These are phyloP conservation scores for Prunus mume DNA, from an alignment of 306 rosid species.

Conservation along the genomic window DNA sequence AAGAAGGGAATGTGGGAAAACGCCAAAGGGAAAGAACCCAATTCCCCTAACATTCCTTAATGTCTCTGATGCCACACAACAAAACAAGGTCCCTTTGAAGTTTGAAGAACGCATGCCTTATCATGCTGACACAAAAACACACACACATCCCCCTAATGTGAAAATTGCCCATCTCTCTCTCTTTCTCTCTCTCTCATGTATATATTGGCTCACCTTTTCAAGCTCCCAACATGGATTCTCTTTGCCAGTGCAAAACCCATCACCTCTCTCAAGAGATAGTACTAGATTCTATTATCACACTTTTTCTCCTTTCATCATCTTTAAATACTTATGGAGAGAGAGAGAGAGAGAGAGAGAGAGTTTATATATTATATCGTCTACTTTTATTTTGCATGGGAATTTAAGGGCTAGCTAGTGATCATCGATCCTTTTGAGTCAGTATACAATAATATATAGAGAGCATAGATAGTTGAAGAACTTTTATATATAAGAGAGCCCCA, in stretches of 20 bases:
- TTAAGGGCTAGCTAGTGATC: slow-evolving; percentile 15
- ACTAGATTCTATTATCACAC: slow-evolving; percentile 65
- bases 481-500: slow-evolving; percentile 31
- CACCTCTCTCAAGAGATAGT: slow-evolving; percentile 80
- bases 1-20: slow-evolving; percentile 29
- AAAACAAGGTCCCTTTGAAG: slow-evolving; percentile 39
- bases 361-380: not conserved
- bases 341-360: not conserved
- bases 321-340: slow-evolving; percentile 8
- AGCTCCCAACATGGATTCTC: slow-evolving; percentile 86
- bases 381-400: slow-evolving; percentile 52
- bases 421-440: slow-evolving; percentile 33
- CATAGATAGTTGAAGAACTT: no score
- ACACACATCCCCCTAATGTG: slow-evolving; percentile 4
- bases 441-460: not conserved
- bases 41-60: slow-evolving; percentile 8
- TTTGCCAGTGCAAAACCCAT: slow-evolving; percentile 56
- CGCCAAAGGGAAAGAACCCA: slow-evolving; percentile 43
- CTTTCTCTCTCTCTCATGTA: slow-evolving; percentile 16
- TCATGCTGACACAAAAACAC: slow-evolving; percentile 45
- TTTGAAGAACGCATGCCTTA: slow-evolving; percentile 61
- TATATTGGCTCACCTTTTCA: slow-evolving; percentile 68
- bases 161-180: slow-evolving; percentile 5
- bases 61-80: slow-evolving; percentile 6
- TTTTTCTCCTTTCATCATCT: slow-evolving; percentile 49